These are phyloP conservation scores for Fusarium sp. DNA, from an alignment of 2,329 filamentous ascomycete genomes.

Conservation along the genomic window DNA sequence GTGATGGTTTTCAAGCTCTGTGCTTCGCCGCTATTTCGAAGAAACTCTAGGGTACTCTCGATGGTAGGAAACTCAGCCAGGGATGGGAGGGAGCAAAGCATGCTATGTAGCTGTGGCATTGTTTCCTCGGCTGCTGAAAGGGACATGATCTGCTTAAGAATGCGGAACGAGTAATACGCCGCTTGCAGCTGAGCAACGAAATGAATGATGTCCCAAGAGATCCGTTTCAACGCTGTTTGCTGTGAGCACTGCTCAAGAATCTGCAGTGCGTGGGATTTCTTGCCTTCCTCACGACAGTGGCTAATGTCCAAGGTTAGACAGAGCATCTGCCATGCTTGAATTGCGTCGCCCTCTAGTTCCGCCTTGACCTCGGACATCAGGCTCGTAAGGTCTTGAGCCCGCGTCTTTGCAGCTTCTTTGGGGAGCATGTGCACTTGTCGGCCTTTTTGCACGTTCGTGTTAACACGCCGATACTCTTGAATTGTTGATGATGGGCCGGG, in stretches of 20 bases:
- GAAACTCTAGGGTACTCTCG: constrained; percentile 29
- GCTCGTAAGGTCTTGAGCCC: constrained; percentile 34
- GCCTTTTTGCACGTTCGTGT: constrained; percentile 46
- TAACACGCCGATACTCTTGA: constrained; percentile 55
- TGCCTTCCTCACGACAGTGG: constrained; percentile 46
- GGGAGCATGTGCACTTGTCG: constrained; percentile 37
- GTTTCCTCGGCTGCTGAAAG: constrained; percentile 12
- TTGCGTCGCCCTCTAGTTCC: neutral
- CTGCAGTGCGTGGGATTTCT: constrained; percentile 42
- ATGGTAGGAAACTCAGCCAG: constrained; percentile 44
- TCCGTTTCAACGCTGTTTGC: neutral
- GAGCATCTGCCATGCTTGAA: constrained; percentile 43
- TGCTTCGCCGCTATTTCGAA: constrained; percentile 25
- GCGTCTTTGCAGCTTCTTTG: constrained; percentile 7
- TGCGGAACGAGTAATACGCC: constrained; percentile 71
- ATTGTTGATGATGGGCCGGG: constrained; percentile 35
- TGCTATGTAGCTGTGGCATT: constrained; percentile 30
- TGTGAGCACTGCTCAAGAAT: constrained; percentile 35
- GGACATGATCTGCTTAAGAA: constrained; percentile 55
- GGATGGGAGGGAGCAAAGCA: constrained; percentile 44
- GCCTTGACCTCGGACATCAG: constrained; percentile 31
- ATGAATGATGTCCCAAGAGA: constrained; percentile 70
- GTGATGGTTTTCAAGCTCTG: constrained; percentile 25
- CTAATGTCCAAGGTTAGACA: constrained; percentile 47
- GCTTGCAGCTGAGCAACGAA: constrained; percentile 71